A percentile compares a stretch with the other conserved stretches of the same genome.
These are phyloP conservation scores for Phytophthora syringae DNA, from an alignment of 352 stramenopile species.

Conservation along the genomic window DNA sequence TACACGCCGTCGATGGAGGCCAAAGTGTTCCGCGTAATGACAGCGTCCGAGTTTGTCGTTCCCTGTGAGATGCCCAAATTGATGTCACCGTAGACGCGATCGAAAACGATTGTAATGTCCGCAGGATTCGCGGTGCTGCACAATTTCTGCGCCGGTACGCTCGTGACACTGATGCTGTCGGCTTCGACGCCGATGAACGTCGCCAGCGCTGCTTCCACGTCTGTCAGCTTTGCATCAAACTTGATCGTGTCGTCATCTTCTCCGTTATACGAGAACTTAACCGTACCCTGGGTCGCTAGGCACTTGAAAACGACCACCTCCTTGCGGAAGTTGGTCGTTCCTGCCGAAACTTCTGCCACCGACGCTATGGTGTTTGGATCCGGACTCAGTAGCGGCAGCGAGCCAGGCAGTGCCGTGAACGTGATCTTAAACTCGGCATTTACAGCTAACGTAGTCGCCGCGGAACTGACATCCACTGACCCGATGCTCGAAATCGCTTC, in stretches of 20 bases:
- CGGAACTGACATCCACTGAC: slow-evolving; percentile 47
- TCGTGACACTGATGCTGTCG: slow-evolving; percentile 66
- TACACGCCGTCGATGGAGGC: slow-evolving; percentile 71
- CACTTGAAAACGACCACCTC: slow-evolving; percentile 70
- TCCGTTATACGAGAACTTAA: slow-evolving; percentile 42
- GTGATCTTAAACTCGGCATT: slow-evolving; percentile 49
- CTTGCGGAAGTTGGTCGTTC: slow-evolving; percentile 71
- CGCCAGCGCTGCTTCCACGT: slow-evolving; percentile 49
- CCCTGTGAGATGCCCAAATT: slow-evolving; percentile 31
- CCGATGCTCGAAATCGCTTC: slow-evolving; percentile 53
- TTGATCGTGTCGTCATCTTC: slow-evolving; percentile 25
- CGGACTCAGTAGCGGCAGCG: slow-evolving; percentile 48
- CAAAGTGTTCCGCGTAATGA: slow-evolving; percentile 17
- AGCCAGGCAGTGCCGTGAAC: slow-evolving; percentile 60
- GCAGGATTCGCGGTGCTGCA: slow-evolving; percentile 37
- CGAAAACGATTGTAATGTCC: slow-evolving; percentile 65
- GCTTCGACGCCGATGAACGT: slow-evolving; percentile 57
- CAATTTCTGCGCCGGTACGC: slow-evolving; percentile 38
- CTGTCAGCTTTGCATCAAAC: slow-evolving; percentile 33
- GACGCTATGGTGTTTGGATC: slow-evolving; percentile 18
- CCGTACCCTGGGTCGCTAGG: slow-evolving; percentile 32
- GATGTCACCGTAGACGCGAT: slow-evolving; percentile 68
- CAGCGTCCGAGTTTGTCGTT: slow-evolving; percentile 19
- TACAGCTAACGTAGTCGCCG: slow-evolving; percentile 27
- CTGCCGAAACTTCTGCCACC: slow-evolving; percentile 36